phyloP scores from a whole-genome alignment of 2,329 filamentous ascomycete genomes.

The Cladorrhinum sp. region DNA sequence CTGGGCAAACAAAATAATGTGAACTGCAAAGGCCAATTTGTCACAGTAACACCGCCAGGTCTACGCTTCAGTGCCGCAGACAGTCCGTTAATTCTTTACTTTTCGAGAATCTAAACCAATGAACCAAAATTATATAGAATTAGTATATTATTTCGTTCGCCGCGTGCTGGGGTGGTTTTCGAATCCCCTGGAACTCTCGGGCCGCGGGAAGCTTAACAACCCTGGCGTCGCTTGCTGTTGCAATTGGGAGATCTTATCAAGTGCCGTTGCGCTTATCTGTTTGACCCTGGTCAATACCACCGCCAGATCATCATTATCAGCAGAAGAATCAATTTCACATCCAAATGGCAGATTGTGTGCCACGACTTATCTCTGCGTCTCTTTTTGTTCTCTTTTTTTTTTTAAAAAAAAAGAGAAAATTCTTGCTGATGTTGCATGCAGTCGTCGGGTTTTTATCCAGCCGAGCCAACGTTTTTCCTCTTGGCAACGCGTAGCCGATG shows the following conservation, averaged over 20 bases:
- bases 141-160: no score
- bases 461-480: neutral
- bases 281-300: neutral
- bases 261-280: constrained; percentile 8
- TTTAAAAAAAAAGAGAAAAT: neutral
- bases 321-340: neutral
- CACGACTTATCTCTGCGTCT: neutral
- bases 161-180: neutral
- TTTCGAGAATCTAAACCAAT: no score
- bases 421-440: neutral
- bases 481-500: neutral
- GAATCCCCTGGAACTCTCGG: neutral
- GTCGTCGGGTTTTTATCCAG: constrained; percentile 2
- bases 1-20: no score
- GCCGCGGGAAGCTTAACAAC: constrained; percentile 2
- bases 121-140: no score
- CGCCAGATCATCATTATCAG: neutral
- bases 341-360: neutral
- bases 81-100: no score
- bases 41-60: no score
- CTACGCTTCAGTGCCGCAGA: no score
- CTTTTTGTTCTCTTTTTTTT: neutral
- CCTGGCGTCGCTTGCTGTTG: neutral
- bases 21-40: no score
- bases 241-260: constrained; percentile 1